A percentile compares a stretch with the other conserved stretches of the same genome.
phyloP scores from a whole-genome alignment of 2,329 filamentous ascomycete genomes.

The Diaporthe nobilis region DNA sequence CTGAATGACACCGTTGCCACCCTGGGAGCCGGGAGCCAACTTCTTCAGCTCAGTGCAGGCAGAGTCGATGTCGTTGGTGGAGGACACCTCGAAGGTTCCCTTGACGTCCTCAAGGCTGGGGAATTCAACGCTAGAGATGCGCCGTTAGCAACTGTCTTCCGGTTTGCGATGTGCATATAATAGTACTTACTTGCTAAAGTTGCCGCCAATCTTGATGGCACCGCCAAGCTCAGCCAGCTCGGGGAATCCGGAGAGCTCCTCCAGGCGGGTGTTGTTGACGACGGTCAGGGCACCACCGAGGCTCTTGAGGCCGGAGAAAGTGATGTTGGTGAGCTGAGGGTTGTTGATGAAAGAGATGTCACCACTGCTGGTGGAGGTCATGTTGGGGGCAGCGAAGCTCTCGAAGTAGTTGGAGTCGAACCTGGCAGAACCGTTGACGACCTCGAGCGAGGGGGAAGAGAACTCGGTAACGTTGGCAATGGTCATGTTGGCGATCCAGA shows the following conservation, averaged over 20 bases:
- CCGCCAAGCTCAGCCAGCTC: constrained; percentile 79
- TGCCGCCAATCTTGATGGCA: constrained; percentile 87
- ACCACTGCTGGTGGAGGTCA: constrained; percentile 75
- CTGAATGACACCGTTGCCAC: constrained; percentile 60
- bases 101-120: constrained; percentile 76
- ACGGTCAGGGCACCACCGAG: constrained; percentile 87
- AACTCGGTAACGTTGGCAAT: constrained; percentile 85
- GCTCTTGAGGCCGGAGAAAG: constrained; percentile 76
- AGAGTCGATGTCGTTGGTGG: constrained; percentile 71
- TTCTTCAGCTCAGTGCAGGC: constrained; percentile 70
- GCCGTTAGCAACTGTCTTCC: constrained; percentile 48
- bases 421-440: constrained; percentile 83
- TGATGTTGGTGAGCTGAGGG: constrained; percentile 78
- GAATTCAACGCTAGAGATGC: constrained; percentile 74
- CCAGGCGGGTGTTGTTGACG: constrained; percentile 88
- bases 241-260: constrained; percentile 76
- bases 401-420: constrained; percentile 85
- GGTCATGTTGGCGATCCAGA: constrained; percentile 84
- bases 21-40: constrained; percentile 54
- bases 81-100: constrained; percentile 79
- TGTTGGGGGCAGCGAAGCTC: constrained; percentile 75
- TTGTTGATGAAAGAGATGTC: constrained; percentile 76
- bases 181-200: constrained; percentile 81
- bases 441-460: constrained; percentile 78
- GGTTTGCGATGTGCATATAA: background rate